Evolutionary conservation across 1,284 basidiomycete species (phyloP), one percentile per base, ranked within the genome.

Genomic region (Cryptococcus sp.): DNA sequence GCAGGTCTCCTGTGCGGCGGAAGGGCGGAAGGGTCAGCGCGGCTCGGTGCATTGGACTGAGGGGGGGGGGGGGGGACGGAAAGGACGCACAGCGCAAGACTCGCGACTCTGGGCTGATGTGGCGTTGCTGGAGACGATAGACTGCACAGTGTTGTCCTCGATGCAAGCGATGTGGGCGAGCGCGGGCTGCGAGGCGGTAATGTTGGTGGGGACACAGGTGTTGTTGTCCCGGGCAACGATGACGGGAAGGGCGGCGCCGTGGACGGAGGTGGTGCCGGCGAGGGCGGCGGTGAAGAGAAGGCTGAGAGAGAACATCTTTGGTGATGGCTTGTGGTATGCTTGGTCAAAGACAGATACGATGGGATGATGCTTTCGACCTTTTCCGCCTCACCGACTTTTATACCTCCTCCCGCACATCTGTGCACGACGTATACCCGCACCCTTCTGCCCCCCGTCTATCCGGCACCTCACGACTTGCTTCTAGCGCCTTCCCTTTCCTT

Each of bases 81-180:
- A 18, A 11, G 18, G 33, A 59, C 57, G 52, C 40, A 59, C 57
- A 38, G 52, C 50, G 36, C 57, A 59, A n/a, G 54, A 53, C 24
- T 55, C 53, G 15, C 53, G 33, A 12, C 43, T 40, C 3, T 53
- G 40, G 9, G 53, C 57, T 37, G 50, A 37, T 2, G 50, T 46
- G 21, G 44, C 38, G 24, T 28, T n/a, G 20, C 36, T 43, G 4
- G 52, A 39, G 43, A 45, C 55, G 33, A 59, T 44, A 3, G 53
- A 55, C 11, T 52, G 12, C 24, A 59, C 24, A 7, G 38, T 46
- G 13, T 38, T 45, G 39, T 59, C 53, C 2, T 23, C 35, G 16
- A 59, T 53, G 45, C 57, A 59, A n/a, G 52, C 57, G 20, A 59
- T 55, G 21, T 47, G 51, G 12, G 52, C 51, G n/a, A 52, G 52